Evolutionary conservation across 1,284 basidiomycete species (phyloP), one percentile per base, ranked within the genome.

Genomic region (Gomphus bonarii): DNA sequence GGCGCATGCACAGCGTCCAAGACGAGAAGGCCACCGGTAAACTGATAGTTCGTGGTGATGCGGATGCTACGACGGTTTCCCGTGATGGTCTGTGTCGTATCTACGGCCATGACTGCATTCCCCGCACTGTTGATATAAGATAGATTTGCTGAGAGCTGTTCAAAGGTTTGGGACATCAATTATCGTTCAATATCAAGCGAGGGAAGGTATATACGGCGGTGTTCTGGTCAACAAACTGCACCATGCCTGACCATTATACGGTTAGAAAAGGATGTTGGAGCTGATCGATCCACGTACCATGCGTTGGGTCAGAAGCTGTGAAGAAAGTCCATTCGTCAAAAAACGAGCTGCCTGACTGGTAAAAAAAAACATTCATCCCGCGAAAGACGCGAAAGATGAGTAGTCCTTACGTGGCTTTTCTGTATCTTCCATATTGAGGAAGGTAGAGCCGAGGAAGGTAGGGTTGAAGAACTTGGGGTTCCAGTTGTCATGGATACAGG

Each of bases 1-100:
- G 91, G 91, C 85, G 94, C 92, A 69, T 95, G 91, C n/a, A 83
- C 75, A 14, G 89, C 79, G 68, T 94, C 90, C 75, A 93, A 77
- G 58, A 93, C 75, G 60, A 92, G 75, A 43, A 93, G 74, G 16
- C 82, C 88, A 47, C 81, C 78, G 36, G 69, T 84, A 66, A 81
- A 89, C 1, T 73, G 71, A 60, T 73, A 68, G 51, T 83, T 72
- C 0, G 86, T 84, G 55, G 82, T 81, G 55, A 95, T 85, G 57
- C 91, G 82, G 44, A 95, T 77, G 63, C 85, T 84, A 68, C 83
- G 78, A 59, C 93, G 80, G 51, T 78, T 84, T 44, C 67, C 77
- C 12, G 75, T 64, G 36, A 95, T 83, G 30, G 72, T 75, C 6
- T 81, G 74, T 6, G 90, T 92, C 4, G 88, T 91, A 66, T 93